Evolutionary conservation across 2,329 filamentous ascomycete genomes (phyloP).

Genomic region (Cladobotryum protrusum): DNA sequence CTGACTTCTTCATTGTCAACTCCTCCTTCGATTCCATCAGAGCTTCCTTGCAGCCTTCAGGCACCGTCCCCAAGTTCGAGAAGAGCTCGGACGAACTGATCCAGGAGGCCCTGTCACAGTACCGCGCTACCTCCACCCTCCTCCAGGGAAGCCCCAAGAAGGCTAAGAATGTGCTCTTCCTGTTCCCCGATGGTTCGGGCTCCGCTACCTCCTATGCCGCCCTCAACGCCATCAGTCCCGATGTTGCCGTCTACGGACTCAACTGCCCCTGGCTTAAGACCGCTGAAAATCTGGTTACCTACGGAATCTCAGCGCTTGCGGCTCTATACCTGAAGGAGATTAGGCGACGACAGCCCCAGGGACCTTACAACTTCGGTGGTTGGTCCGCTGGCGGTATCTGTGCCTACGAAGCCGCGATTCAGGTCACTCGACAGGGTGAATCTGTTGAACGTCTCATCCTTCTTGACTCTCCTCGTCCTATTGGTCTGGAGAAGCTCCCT

Average conservation of each 20-base stretch:
- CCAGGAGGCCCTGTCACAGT: constrained; percentile 1
- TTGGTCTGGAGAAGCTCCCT: constrained; percentile 62
- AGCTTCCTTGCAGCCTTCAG: constrained; percentile 6
- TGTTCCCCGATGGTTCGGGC: constrained; percentile 47
- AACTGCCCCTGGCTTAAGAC: constrained; percentile 59
- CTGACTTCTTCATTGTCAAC: constrained; percentile 45
- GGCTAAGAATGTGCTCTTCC: constrained; percentile 7
- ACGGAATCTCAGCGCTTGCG: constrained; percentile 30
- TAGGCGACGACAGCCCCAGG: constrained; percentile 60
- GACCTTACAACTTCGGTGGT: constrained; percentile 61
- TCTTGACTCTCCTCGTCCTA: constrained; percentile 58
- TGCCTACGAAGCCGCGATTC: constrained; percentile 59
- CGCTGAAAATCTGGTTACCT: constrained; percentile 36
- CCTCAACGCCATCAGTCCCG: constrained; percentile 29
- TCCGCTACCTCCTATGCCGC: constrained; percentile 58
- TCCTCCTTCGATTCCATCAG: constrained; percentile 50
- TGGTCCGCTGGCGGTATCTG: constrained; percentile 73
- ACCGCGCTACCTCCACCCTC: constrained; percentile 8
- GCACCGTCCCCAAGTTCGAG: too few relatives aligned
- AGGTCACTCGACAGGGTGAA: constrained; percentile 51
- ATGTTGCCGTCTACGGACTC: constrained; percentile 44
- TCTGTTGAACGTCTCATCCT: constrained; percentile 54
- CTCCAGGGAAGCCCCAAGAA: constrained; percentile 1
- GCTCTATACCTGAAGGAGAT: constrained; percentile 53
- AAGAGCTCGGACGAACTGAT: not conserved